Conservation (phyloP, 2,329 filamentous ascomycete genomes). For the Alternaria sp. region DNA sequence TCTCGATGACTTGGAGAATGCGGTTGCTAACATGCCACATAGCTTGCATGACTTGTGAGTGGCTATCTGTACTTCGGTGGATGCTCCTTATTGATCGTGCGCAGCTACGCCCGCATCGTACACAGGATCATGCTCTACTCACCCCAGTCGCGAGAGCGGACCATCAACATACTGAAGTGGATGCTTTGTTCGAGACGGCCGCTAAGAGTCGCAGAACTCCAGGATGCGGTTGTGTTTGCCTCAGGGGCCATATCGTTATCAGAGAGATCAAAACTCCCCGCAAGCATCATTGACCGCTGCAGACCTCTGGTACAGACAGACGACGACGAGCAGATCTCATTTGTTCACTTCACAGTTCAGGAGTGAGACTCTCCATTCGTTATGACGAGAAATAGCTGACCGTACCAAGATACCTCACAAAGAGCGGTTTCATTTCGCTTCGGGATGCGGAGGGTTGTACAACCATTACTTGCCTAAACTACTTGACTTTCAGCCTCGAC, state of each 20-base stretch:
- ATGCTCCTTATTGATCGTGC: no score
- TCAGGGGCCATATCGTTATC: not conserved
- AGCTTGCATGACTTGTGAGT: not conserved
- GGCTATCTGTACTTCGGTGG: no score
- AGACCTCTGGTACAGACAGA: not conserved
- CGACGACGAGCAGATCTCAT: not conserved
- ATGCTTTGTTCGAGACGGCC: not conserved
- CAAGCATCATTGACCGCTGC: not conserved
- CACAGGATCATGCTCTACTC: not conserved
- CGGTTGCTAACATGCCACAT: not conserved
- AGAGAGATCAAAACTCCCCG: not conserved
- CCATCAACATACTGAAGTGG: conserved; percentile 7
- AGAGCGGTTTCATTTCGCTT: not conserved
- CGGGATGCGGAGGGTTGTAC: not conserved
- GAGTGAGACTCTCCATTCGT: not conserved
- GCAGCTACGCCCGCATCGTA: not conserved
- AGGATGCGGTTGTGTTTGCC: not conserved
- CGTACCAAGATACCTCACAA: not conserved
- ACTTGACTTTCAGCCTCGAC: not conserved
- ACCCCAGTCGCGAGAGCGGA: not conserved
- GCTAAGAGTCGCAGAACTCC: not conserved
- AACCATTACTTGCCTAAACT: not conserved
- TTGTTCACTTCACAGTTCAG: not conserved
- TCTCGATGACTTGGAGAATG: not conserved
- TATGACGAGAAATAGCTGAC: not conserved